phyloP scores from a whole-genome alignment of 2,329 filamentous ascomycete genomes.

The Talaromyces sp. region DNA sequence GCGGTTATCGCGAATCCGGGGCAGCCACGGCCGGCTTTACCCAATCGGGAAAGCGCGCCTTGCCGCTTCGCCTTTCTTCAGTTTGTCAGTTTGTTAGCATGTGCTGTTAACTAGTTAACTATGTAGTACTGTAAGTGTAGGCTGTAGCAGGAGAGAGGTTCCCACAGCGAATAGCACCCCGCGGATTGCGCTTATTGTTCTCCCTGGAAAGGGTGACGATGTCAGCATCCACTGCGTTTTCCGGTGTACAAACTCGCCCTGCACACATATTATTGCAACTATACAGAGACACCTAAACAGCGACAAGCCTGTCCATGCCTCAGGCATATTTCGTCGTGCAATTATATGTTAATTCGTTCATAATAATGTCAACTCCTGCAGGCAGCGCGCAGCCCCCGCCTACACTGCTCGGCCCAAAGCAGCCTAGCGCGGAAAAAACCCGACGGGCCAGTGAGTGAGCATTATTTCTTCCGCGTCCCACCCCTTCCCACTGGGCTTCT shows the following conservation, averaged over 20 bases:
- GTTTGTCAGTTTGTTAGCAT: background rate
- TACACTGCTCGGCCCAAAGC: background rate
- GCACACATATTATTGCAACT: background rate
- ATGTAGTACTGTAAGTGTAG: too few relatives aligned
- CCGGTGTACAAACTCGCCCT: background rate
- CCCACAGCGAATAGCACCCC: background rate
- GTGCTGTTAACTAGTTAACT: too few relatives aligned
- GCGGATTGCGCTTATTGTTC: background rate
- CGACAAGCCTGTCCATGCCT: background rate
- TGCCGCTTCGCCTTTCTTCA: background rate
- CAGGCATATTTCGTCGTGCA: too few relatives aligned
- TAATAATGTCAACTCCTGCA: background rate
- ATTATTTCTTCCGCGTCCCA: constrained; percentile 9
- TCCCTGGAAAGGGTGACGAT: background rate
- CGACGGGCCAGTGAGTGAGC: background rate
- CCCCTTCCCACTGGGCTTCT: constrained; percentile 11
- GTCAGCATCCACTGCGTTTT: background rate
- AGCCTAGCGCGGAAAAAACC: constrained; percentile 10
- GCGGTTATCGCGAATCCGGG: background rate
- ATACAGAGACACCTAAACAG: background rate
- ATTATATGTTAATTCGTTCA: background rate
- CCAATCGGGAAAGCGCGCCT: background rate
- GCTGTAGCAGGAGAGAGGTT: background rate
- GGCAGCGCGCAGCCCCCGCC: background rate
- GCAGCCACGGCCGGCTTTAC: background rate